A percentile compares a stretch with the other conserved stretches of the same genome.
These are phyloP conservation scores for Pharnaceum exiguum DNA, from an alignment of 148 eudicot species.

Conservation along the genomic window DNA sequence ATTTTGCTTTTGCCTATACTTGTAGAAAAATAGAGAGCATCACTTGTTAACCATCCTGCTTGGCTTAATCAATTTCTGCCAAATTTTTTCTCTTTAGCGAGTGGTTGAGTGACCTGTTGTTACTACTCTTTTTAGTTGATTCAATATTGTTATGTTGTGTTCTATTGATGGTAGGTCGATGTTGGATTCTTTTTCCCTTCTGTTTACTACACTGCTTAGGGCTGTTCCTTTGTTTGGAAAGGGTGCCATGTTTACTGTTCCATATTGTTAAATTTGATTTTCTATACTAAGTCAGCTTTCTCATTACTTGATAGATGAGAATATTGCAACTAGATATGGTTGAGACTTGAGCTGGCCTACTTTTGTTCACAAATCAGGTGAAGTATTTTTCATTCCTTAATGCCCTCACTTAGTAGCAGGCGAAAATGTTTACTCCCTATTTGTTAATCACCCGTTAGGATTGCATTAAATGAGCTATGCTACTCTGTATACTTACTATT, in stretches of 20 bases:
- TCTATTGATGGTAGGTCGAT: too few species aligned
- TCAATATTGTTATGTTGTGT: too few species aligned
- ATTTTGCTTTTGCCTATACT: slow-evolving; percentile 28
- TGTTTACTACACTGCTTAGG: too few species aligned
- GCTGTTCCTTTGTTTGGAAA: slow-evolving; percentile 14
- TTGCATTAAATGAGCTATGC: not conserved
- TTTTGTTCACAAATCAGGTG: slow-evolving; percentile 55
- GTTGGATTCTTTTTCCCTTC: too few species aligned
- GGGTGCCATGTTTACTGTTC: slow-evolving; percentile 22
- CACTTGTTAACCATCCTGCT: slow-evolving; percentile 3
- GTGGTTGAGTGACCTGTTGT: too few species aligned
- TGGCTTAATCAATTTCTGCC: not conserved
- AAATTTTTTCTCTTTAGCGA: slow-evolving; percentile 3
- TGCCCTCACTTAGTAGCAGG: slow-evolving; percentile 23
- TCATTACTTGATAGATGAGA: slow-evolving; percentile 78
- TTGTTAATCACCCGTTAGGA: slow-evolving; percentile 5
- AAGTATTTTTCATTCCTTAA: slow-evolving; percentile 36
- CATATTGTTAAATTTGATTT: slow-evolving; percentile 12
- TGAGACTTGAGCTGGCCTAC: slow-evolving; percentile 55
- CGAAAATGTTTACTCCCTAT: slow-evolving; percentile 12
- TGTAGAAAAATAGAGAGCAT: slow-evolving; percentile 17
- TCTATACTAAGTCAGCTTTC: slow-evolving; percentile 65
- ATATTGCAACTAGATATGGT: slow-evolving; percentile 65
- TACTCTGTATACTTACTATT: slow-evolving; percentile 15
- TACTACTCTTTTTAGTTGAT: too few species aligned